Evolutionary conservation across 176 grass and related monocot species (phyloP), one percentile per base, ranked within the genome.

Genomic region (Triticum dicoccoides): DNA sequence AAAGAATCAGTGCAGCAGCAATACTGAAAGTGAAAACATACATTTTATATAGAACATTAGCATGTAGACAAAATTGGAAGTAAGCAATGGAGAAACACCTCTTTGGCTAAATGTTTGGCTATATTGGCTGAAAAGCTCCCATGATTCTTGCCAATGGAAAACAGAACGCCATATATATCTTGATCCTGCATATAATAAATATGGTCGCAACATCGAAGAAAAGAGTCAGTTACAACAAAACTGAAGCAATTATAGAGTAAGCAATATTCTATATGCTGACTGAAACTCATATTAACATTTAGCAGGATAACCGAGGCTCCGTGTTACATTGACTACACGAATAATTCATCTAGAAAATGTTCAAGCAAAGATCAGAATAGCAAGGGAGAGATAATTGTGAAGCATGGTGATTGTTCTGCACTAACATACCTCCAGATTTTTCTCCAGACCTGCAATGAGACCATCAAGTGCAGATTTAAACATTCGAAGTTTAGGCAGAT

Each of bases 71-170:
- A 15, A 51, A 67, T 8, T 32, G 68, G 49, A 62, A 84, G 27
- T 29, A 30, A 9, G 61, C 20, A 61, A 65, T n/a, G 9, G n/a
- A 70, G 35, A 82, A 78, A 86, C 80, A 98, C 94, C 97, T 98
- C 90, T 90, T 89, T 94, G 69, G 87, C 86, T 74, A 96, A 87
- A 87, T 94, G 82, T 83, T 93, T 94, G 78, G 92, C 91, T 85
- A 96, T 86, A 69, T 88, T 94, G 74, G 84, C 80, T 68, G 92
- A 92, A 88, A 92, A 96, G 14, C 45, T 91, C 56, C 61, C 83
- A 85, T 96, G 94, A 73, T 88, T 94, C 82, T 94, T 92, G 84
- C 97, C 92, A 17, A 98, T 61, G 82, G 80, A 94, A 89, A 91
- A 92, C 79, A 98, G 79, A 87, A 89, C 78, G 85, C 73, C 72